These are phyloP conservation scores for Leptodontidium sp. DNA, from an alignment of 2,329 filamentous ascomycete genomes.

Conservation along the genomic window DNA sequence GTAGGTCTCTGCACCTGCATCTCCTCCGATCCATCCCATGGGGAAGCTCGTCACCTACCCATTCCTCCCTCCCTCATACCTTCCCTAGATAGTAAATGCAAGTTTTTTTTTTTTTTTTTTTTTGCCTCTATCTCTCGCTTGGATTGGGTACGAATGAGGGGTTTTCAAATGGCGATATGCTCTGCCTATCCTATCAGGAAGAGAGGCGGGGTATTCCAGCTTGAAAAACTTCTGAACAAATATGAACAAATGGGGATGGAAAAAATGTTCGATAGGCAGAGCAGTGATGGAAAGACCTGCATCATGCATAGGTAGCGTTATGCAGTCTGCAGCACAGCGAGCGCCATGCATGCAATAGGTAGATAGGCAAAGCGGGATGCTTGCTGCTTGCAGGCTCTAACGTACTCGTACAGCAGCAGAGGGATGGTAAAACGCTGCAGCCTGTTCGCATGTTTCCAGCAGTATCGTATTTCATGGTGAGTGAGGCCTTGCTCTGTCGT, in stretches of 20 bases:
- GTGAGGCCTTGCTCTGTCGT: too few relatives aligned
- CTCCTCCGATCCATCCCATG: constrained; percentile 9
- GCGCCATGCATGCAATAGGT: constrained; percentile 34
- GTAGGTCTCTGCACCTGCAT: background rate
- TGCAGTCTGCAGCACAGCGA: constrained; percentile 22
- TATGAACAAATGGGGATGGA: too few relatives aligned
- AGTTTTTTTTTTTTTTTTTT: too few relatives aligned
- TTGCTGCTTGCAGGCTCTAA: constrained; percentile 1
- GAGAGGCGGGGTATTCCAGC: constrained; percentile 2
- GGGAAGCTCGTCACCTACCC: background rate
- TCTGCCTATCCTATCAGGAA: background rate
- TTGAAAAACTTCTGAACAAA: background rate
- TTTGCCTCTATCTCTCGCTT: constrained; percentile 20
- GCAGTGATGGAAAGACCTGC: background rate
- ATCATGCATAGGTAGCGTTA: constrained; percentile 28
- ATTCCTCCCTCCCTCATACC: too few relatives aligned
- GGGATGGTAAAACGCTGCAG: background rate
- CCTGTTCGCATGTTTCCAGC: background rate
- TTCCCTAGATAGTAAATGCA: too few relatives aligned
- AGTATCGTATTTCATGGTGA: too few relatives aligned
- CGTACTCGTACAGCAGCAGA: background rate
- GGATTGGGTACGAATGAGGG: constrained; percentile 4
- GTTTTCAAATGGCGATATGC: background rate
- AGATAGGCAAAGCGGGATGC: background rate
- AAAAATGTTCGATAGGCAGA: background rate